These are phyloP conservation scores for Porphyrellus cyaneotinctus DNA, from an alignment of 768 basidiomycete genomes.

Conservation along the genomic window DNA sequence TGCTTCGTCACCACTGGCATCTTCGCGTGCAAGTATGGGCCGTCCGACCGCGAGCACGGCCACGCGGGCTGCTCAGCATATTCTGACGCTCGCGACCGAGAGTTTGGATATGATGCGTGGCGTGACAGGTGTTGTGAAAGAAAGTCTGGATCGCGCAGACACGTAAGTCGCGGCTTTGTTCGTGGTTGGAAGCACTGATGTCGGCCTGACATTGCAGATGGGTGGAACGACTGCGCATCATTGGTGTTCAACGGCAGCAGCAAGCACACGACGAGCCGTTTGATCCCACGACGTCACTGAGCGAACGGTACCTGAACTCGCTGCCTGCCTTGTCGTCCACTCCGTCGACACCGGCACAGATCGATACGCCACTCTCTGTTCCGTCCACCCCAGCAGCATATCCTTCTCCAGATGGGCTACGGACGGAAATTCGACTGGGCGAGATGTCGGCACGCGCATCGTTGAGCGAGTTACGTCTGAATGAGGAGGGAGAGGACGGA, in stretches of 20 bases:
- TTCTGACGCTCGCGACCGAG: constrained; percentile 82
- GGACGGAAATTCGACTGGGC: constrained; percentile 22
- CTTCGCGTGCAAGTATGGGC: constrained; percentile 20
- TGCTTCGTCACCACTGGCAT: constrained; percentile 31
- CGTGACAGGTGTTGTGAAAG: constrained; percentile 83
- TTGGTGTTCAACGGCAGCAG: constrained; percentile 66
- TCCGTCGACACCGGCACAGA: constrained; percentile 29
- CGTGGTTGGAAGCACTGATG: neutral
- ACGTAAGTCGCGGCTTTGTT: constrained; percentile 49
- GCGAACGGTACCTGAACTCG: constrained; percentile 13
- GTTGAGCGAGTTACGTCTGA: constrained; percentile 29
- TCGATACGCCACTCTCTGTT: constrained; percentile 24
- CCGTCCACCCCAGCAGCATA: constrained; percentile 28
- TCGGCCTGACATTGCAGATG: constrained; percentile 43
- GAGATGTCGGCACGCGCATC: constrained; percentile 29
- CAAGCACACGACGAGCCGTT: constrained; percentile 17
- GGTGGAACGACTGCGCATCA: constrained; percentile 75
- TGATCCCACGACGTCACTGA: constrained; percentile 7
- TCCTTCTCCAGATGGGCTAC: constrained; percentile 26
- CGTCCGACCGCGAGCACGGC: constrained; percentile 50
- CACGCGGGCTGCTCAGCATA: constrained; percentile 70
- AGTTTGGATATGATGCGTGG: constrained; percentile 90
- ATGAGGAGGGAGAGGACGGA: constrained; percentile 12
- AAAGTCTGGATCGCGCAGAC: constrained; percentile 84
- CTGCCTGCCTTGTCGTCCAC: constrained; percentile 30